phyloP scores from a whole-genome alignment of 2,329 filamentous ascomycete genomes.

The Colletotrichum sp. region DNA sequence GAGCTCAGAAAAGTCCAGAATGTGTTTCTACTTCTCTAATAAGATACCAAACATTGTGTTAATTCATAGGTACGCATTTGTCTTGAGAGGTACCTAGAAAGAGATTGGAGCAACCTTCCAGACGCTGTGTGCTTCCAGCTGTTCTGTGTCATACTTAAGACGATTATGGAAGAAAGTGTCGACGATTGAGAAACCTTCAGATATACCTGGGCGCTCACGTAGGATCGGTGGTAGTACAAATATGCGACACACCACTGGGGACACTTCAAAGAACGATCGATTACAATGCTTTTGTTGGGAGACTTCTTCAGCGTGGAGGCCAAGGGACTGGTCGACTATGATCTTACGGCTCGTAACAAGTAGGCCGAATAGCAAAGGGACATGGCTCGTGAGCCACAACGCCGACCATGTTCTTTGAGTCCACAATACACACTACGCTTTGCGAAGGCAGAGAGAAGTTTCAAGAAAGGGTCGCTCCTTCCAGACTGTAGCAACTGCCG shows the following conservation, averaged over 20 bases:
- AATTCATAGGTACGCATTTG: neutral
- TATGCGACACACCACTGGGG: neutral
- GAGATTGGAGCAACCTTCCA: neutral
- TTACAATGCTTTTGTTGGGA: neutral
- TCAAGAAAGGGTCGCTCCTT: neutral
- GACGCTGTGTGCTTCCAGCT: neutral
- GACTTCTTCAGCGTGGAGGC: too few species aligned
- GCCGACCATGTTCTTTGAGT: neutral
- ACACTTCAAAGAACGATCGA: neutral
- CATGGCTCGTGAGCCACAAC: neutral
- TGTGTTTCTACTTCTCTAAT: neutral
- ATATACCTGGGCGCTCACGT: neutral
- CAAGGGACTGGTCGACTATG: neutral
- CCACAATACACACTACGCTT: neutral
- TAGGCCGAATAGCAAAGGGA: neutral
- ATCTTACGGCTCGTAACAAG: neutral
- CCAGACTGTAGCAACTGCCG: neutral
- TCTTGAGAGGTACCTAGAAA: neutral
- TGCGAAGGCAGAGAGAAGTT: neutral
- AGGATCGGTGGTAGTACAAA: neutral
- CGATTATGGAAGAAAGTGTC: neutral
- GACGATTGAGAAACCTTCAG: neutral
- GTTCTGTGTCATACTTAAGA: neutral
- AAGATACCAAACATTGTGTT: neutral
- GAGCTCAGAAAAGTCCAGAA: neutral